A percentile compares a stretch with the other conserved stretches of the same genome.
phyloP scores from a whole-genome alignment of 768 basidiomycete species.

The Amanita exitialis region DNA sequence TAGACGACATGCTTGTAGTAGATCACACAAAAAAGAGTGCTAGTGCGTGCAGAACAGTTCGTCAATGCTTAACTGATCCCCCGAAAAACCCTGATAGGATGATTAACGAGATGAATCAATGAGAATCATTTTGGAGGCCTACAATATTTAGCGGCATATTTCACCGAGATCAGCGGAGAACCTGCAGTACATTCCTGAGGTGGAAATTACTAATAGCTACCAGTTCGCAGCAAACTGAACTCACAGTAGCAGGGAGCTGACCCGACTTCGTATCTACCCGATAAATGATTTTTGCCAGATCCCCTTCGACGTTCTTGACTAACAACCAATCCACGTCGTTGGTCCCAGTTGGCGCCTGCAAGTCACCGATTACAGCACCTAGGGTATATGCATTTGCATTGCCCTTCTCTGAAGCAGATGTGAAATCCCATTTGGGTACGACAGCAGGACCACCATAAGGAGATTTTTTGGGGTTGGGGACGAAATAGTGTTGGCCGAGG shows the following conservation, averaged over 20 bases:
- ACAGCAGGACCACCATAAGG: conserved; percentile 16
- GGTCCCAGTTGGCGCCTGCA: conserved; percentile 30
- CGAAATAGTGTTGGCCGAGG: conserved; percentile 42
- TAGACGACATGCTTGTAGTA: too few species aligned
- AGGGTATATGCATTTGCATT: conserved; percentile 37
- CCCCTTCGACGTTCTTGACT: conserved; percentile 34
- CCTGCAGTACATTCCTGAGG: conserved; percentile 27
- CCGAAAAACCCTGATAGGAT: background rate
- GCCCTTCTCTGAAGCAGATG: conserved; percentile 25
- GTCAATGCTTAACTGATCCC: background rate
- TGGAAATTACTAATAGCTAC: background rate
- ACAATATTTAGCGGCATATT: conserved; percentile 46
- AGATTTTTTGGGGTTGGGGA: conserved; percentile 30
- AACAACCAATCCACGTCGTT: conserved; percentile 48
- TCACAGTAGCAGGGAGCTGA: conserved; percentile 39
- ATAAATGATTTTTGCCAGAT: conserved; percentile 39
- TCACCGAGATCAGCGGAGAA: conserved; percentile 30
- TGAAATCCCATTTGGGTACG: conserved; percentile 50
- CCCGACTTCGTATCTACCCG: conserved; percentile 44
- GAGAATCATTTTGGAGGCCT: conserved; percentile 13
- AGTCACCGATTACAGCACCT: conserved; percentile 28
- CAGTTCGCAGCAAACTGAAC: conserved; percentile 8
- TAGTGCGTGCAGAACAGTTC: too few species aligned
- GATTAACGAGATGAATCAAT: background rate
- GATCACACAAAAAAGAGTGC: too few species aligned